Evolutionary conservation across 768 basidiomycete species (phyloP).

Genomic region (Scleroderma citrinum): DNA sequence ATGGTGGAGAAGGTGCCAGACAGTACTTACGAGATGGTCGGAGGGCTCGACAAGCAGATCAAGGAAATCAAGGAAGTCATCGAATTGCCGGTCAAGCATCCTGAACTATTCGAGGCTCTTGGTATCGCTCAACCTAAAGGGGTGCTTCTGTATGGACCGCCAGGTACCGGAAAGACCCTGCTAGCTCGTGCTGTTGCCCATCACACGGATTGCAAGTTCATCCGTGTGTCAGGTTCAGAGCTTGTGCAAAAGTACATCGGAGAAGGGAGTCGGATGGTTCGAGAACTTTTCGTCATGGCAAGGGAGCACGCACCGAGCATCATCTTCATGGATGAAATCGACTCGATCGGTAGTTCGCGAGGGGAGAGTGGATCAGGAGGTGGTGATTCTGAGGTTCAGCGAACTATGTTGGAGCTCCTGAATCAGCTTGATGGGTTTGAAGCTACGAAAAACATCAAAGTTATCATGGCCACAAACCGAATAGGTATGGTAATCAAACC

Average conservation of each 20-base stretch:
- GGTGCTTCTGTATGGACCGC: constrained; percentile 91
- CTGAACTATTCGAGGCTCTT: constrained; percentile 91
- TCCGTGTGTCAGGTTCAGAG: constrained; percentile 90
- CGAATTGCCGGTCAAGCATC: constrained; percentile 95
- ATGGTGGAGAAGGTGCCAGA: constrained; percentile 99
- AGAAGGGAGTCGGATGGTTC: constrained; percentile 93
- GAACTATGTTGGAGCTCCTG: constrained; percentile 85
- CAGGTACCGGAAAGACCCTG: constrained; percentile 94
- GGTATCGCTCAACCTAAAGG: constrained; percentile 98
- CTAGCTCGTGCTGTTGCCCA: constrained; percentile 94
- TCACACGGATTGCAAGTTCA: constrained; percentile 97
- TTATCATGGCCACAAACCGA: constrained; percentile 96
- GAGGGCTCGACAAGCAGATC: constrained; percentile 95
- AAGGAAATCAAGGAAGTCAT: constrained; percentile 99
- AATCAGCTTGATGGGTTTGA: constrained; percentile 90
- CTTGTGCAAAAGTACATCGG: constrained; percentile 98
- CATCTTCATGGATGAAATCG: constrained; percentile 99
- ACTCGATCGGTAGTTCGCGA: constrained; percentile 91
- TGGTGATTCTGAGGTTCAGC: constrained; percentile 85
- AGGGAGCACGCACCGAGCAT: constrained; percentile 95
- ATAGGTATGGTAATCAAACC: constrained; percentile 51
- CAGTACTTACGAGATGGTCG: constrained; percentile 99
- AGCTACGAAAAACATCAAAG: constrained; percentile 78
- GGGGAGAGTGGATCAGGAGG: constrained; percentile 75
- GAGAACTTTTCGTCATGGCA: constrained; percentile 98